Base-by-base conservation (phyloP, 495 filamentous ascomycete genomes). In the Cercophora sp. region DNA sequence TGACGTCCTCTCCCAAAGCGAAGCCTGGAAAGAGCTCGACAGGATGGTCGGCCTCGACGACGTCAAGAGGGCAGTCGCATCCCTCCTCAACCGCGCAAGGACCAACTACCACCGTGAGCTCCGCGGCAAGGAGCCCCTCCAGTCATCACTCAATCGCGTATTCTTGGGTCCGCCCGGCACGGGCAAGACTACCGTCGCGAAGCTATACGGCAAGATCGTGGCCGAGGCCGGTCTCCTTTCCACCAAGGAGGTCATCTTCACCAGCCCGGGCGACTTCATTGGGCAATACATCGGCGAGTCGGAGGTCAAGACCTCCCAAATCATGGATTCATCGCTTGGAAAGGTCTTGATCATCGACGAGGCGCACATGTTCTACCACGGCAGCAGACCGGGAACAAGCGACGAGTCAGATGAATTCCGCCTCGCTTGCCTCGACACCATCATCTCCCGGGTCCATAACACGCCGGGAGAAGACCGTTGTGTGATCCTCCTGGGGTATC, bases 281-380 rank as follows among this genome's bases (percentile, higher is more conserved):
- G 86, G 87, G 0, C 67, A 60, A 11, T 70, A 61, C 1, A 62
- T 91, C 0, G 87, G 88, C 0, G 67, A 76, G 20, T 90, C 87
- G 0, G 87, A 91, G 62, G 72, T 76, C 8, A 82, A 81, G 26
- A 89, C 87, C 0, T 91, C 86, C 61, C 82, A 74, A 0, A 88
- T 90, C 26, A 75, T 91, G 0, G 79, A 76, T 6, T 65, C 80
- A 0, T 79, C 84, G 0, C 31, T 81, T 3, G 87, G 87, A 0
- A 91, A 91, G 58, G 83, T 90, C 10, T 72, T 90, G 1, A 77
- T 90, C 2, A 89, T 91, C 10, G 87, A 91, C 55, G 86, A 91
- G 56, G 86, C 85, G 0, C 89, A 91, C 51, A 76, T 64, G 73
- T 81, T 70, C 22, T 66, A 70, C 18, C 65, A 65, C 2, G 56